phyloP scores from a whole-genome alignment of 768 basidiomycete genomes.

The Termitomyces sp. region DNA sequence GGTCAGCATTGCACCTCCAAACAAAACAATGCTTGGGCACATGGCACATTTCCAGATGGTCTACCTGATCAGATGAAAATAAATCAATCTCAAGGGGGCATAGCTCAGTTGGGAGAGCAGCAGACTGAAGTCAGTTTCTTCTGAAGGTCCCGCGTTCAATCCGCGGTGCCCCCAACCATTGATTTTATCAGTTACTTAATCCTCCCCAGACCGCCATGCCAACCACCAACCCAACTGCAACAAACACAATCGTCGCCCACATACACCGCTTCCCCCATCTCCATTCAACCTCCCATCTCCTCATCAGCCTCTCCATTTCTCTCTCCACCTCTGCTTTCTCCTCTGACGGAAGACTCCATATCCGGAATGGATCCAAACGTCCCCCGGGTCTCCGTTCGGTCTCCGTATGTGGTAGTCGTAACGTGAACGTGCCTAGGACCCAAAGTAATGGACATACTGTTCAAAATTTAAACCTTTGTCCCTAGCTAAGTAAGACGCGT shows the following conservation, averaged over 20 bases:
- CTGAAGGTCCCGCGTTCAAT: slow-evolving; percentile 6
- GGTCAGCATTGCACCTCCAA: too few relatives aligned
- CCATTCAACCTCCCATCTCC: slow-evolving; percentile 9
- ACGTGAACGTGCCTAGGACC: slow-evolving; percentile 10
- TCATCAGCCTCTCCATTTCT: slow-evolving; percentile 6
- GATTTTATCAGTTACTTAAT: neutral
- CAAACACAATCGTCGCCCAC: slow-evolving; percentile 12
- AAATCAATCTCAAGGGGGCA: neutral
- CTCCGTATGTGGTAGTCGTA: slow-evolving; percentile 7
- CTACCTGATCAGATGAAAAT: too few relatives aligned
- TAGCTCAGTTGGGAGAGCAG: slow-evolving; percentile 11
- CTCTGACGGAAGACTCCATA: neutral
- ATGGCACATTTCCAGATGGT: too few relatives aligned
- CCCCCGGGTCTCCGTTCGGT: neutral
- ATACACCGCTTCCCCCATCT: slow-evolving; percentile 14
- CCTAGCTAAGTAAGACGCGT: neutral
- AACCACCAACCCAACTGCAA: slow-evolving; percentile 6
- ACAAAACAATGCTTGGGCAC: too few relatives aligned
- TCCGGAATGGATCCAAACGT: slow-evolving; percentile 5
- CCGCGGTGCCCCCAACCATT: slow-evolving; percentile 2
- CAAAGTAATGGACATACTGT: slow-evolving; percentile 12
- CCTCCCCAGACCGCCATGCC: slow-evolving; percentile 12
- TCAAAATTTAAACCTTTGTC: neutral
- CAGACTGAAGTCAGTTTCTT: slow-evolving; percentile 1
- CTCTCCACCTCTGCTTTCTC: slow-evolving; percentile 6